Base-by-base conservation (phyloP, 768 basidiomycete species). In the Podaxis mareebaensis region DNA sequence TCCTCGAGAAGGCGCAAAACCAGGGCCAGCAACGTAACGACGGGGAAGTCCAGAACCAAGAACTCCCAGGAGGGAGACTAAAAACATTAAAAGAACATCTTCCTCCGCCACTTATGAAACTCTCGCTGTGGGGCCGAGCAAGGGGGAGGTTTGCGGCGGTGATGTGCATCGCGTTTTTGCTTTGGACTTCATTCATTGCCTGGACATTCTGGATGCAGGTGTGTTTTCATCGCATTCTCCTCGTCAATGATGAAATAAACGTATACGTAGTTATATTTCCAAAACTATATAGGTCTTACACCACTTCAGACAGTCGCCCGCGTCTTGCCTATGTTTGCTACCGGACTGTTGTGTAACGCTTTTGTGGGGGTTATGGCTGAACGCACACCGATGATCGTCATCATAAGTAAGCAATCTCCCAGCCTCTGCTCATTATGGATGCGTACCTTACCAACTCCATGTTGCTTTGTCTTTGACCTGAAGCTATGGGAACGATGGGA, bases 261-360 rank as follows among this genome's bases (percentile, higher is more conserved):
- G 48, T 5, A 10, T 11, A 26, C 26, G 15, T 60, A 91, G 85
- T 69, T 92, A 5, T 92, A 86, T 69, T 93, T 91, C 70, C 90
- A 93, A 68, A 80, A 84, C 53, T 93, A 87, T 70, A 67, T 79
- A 12, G 67, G 74, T 0, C 78, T 86, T 3, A 78, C 74, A 0
- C 86, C 91, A 0, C 74, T 93, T 15, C 75, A 77, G 11, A 84
- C 88, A 0, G 89, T 91, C 72, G 64, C 89, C 22, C 83, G 90
- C 3, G 74, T 93, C 55, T 63, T 92, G 1, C 92, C 92, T 0
- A 91, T 90, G 88, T 82, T 84, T 38, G 69, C 92, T 17, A 82
- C 82, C 17, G 92, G 92, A 4, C 61, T 85, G 6, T 44, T 83
- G 3, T 89, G 87, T 67, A 92, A 91, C 69, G 64, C 87, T 33